A percentile compares a stretch with the other conserved stretches of the same genome.
These are phyloP conservation scores for Elasticomyces elasticus DNA, from an alignment of 495 filamentous ascomycete species.

Conservation along the genomic window DNA sequence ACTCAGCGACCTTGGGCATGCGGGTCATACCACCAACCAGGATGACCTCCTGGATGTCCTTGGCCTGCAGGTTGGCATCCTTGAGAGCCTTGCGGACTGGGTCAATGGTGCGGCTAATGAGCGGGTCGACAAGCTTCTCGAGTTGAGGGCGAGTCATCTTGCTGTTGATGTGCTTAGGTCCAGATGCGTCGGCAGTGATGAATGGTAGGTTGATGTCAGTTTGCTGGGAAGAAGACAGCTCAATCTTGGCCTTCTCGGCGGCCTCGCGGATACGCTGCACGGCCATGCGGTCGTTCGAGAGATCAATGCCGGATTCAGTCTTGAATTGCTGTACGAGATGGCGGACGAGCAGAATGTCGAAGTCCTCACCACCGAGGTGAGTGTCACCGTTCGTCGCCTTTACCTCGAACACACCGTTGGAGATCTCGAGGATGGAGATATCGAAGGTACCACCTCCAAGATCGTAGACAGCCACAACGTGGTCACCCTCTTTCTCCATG, in stretches of 20 bases:
- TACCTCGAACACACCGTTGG: conserved; percentile 96
- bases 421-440: conserved; percentile 95
- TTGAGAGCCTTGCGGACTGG: conserved; percentile 96
- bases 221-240: conserved; percentile 90
- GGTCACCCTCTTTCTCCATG: conserved; percentile 33
- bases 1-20: conserved; percentile 98
- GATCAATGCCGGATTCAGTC: conserved; percentile 86
- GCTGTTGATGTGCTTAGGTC: conserved; percentile 93
- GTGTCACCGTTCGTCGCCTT: conserved; percentile 97
- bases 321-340: conserved; percentile 94
- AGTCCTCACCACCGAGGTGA: conserved; percentile 98
- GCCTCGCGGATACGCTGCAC: conserved; percentile 99
- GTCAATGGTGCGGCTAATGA: conserved; percentile 77
- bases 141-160: conserved; percentile 92
- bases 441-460: conserved; percentile 99
- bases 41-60: conserved; percentile 97
- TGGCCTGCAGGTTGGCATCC: conserved; percentile 86
- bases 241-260: conserved; percentile 99
- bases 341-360: conserved; percentile 92
- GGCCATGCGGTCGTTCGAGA: conserved; percentile 91
- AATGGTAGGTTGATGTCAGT: conserved; percentile 99
- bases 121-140: conserved; percentile 82
- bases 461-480: conserved; percentile 53
- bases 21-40: conserved; percentile 99
- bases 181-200: conserved; percentile 90